Evolutionary conservation across 805 yeast species (phyloP).

Genomic region (Teunomyces lycoperdinae): DNA sequence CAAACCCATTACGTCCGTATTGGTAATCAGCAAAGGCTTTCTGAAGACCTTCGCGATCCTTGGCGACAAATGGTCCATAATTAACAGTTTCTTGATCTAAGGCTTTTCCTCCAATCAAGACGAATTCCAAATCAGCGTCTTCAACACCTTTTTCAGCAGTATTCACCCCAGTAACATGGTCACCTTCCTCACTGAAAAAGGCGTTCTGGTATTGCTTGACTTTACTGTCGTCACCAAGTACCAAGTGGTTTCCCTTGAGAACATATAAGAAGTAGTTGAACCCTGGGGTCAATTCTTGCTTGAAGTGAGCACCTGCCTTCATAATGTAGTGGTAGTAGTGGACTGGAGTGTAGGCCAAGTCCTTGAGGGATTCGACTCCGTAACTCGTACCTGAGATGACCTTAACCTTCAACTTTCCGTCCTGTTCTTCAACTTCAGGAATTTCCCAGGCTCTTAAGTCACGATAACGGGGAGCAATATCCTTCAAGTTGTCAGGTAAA

Average conservation of each 20-base stretch:
- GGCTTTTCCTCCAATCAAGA: slow-evolving; percentile 72
- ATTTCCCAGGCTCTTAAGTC: slow-evolving; percentile 69
- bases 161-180: slow-evolving; percentile 18
- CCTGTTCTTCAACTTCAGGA: slow-evolving; percentile 65
- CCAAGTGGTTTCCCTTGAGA: slow-evolving; percentile 54
- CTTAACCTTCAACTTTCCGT: slow-evolving; percentile 57
- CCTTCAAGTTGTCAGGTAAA: slow-evolving; percentile 61
- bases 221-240: slow-evolving; percentile 41
- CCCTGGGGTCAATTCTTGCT: slow-evolving; percentile 55
- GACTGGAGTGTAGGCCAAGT: slow-evolving; percentile 80
- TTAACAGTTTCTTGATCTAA: slow-evolving; percentile 77
- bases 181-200: slow-evolving; percentile 72
- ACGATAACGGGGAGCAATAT: slow-evolving; percentile 71
- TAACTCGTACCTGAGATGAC: slow-evolving; percentile 77
- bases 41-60: slow-evolving; percentile 60
- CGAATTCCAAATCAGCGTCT: slow-evolving; percentile 53
- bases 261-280: slow-evolving; percentile 72
- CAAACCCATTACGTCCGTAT: slow-evolving; percentile 65
- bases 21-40: slow-evolving; percentile 75
- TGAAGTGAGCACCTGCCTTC: slow-evolving; percentile 61
- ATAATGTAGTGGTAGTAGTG: slow-evolving; percentile 66
- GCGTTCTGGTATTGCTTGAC: slow-evolving; percentile 49
- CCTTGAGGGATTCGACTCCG: slow-evolving; percentile 71
- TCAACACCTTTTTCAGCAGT: slow-evolving; percentile 37
- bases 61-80: slow-evolving; percentile 89